Conservation (phyloP, 768 basidiomycete genomes). For the Galerina marginata region DNA sequence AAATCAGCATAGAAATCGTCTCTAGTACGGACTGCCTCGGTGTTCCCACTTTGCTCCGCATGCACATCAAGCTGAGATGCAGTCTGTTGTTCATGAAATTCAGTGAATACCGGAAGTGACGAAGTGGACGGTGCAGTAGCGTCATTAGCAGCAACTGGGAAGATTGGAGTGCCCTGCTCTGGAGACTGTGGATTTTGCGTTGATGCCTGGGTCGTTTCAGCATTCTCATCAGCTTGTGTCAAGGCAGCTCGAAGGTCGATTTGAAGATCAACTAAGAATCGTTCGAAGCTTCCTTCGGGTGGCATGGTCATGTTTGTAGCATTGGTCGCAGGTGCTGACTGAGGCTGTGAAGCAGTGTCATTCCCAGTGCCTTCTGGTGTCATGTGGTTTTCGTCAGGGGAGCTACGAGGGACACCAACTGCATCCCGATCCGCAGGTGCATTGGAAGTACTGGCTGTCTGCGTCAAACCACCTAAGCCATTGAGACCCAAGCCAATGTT, state of each 20-base stretch:
- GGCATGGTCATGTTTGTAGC: conserved; percentile 29
- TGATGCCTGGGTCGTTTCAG: conserved; percentile 1
- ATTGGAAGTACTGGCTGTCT: conserved; percentile 12
- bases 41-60: background rate
- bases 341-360: background rate
- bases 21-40: background rate
- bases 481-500: conserved; percentile 69
- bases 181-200: background rate
- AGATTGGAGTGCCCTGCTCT: background rate
- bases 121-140: background rate
- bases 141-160: background rate
- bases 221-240: conserved; percentile 39
- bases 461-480: conserved; percentile 23
- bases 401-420: background rate
- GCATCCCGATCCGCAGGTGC: conserved; percentile 12
- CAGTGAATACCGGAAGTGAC: background rate
- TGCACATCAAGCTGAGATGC: too few relatives aligned
- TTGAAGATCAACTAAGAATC: conserved; percentile 82
- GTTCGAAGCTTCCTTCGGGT: conserved; percentile 76
- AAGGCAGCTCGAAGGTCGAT: conserved; percentile 70
- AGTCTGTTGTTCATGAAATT: background rate
- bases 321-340: background rate
- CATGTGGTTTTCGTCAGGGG: conserved; percentile 1
- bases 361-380: conserved; percentile 6
- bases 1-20: conserved; percentile 19